phyloP scores from a whole-genome alignment of 106 monocot genomes.

The Posidonia australis region DNA sequence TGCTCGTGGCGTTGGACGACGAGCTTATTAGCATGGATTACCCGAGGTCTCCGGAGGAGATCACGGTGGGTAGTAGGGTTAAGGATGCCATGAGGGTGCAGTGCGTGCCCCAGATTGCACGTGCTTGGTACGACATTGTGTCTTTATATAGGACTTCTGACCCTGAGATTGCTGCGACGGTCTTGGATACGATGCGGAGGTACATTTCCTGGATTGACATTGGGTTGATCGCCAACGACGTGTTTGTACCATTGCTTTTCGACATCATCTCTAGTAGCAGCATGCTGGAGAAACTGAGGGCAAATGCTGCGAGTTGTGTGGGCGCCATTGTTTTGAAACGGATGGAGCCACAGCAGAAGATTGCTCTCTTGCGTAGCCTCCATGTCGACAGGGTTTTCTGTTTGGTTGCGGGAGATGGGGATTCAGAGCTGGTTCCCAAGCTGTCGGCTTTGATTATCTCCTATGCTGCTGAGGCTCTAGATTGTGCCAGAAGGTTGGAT shows the following conservation, averaged over 20 bases:
- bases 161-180: conserved; percentile 34
- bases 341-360: conserved; percentile 66
- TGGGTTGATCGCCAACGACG: conserved; percentile 60
- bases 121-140: conserved; percentile 50
- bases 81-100: conserved; percentile 87
- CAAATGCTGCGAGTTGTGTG: conserved; percentile 49
- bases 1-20: conserved; percentile 53
- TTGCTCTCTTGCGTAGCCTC: conserved; percentile 43
- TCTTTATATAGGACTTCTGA: conserved; percentile 35
- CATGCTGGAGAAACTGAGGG: conserved; percentile 28
- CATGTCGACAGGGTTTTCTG: conserved; percentile 28
- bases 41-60: conserved; percentile 43
- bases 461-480: conserved; percentile 75
- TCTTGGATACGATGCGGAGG: conserved; percentile 53
- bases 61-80: conserved; percentile 36
- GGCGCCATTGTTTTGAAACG: conserved; percentile 56
- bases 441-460: conserved; percentile 51
- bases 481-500: conserved; percentile 51
- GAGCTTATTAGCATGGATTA: conserved; percentile 79
- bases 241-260: conserved; percentile 59
- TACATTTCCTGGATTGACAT: conserved; percentile 88
- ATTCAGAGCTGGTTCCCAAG: conserved; percentile 29
- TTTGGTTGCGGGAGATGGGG: conserved; percentile 10
- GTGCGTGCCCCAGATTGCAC: conserved; percentile 70
- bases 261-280: conserved; percentile 26